Conservation (phyloP, 2,329 filamentous ascomycete species). For the Aspergillus viridinutans region DNA sequence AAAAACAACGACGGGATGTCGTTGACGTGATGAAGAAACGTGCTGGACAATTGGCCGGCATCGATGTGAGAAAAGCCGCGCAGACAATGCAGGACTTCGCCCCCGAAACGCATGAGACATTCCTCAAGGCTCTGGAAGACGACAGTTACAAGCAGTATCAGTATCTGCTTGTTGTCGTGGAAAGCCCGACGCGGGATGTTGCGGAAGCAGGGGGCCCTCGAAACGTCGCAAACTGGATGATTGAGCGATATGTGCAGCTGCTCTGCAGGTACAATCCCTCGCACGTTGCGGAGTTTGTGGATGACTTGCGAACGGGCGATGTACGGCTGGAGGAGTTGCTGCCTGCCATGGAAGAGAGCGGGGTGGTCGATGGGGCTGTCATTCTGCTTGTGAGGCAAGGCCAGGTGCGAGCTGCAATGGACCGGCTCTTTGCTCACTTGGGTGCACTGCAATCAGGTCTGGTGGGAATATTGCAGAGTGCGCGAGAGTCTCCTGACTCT, state of each 20-base stretch:
- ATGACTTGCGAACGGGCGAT: slow-evolving; percentile 69
- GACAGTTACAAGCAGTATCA: slow-evolving; percentile 64
- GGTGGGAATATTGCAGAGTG: slow-evolving; percentile 65
- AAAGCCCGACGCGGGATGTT: slow-evolving; percentile 49
- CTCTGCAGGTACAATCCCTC: slow-evolving; percentile 82
- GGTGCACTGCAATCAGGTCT: slow-evolving; percentile 74
- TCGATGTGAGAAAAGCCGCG: slow-evolving; percentile 64
- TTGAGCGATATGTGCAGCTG: slow-evolving; percentile 81
- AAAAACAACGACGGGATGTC: slow-evolving; percentile 70
- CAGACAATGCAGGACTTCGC: slow-evolving; percentile 59
- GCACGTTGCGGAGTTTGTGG: slow-evolving; percentile 82
- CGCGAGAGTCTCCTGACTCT: slow-evolving; percentile 53
- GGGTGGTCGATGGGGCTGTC: slow-evolving; percentile 88
- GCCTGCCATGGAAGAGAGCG: slow-evolving; percentile 81
- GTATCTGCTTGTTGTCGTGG: slow-evolving; percentile 74
- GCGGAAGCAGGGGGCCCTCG: slow-evolving; percentile 28
- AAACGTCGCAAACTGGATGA: slow-evolving; percentile 54
- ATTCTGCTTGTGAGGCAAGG: slow-evolving; percentile 87
- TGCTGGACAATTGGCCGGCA: slow-evolving; percentile 61
- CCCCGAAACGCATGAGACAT: slow-evolving; percentile 60
- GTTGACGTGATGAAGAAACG: slow-evolving; percentile 63
- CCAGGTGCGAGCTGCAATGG: slow-evolving; percentile 76
- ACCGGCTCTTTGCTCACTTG: slow-evolving; percentile 75
- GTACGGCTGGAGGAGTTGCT: slow-evolving; percentile 75
- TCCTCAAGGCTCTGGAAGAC: slow-evolving; percentile 60